Evolutionary conservation across 306 rosid species (phyloP).

Genomic region (Cucumis cinereus): DNA sequence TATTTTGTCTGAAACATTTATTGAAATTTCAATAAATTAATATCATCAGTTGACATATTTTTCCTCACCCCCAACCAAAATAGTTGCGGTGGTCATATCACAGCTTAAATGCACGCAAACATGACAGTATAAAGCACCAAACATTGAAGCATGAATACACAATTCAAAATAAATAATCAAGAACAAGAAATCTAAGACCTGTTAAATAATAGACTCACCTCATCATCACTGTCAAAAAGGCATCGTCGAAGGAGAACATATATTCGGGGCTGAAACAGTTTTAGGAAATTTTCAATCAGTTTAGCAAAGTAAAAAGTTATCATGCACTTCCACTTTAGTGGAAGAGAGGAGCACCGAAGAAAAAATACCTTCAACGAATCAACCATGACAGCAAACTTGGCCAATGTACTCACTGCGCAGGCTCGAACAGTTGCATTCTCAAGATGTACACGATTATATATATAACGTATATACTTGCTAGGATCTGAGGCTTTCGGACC

Average conservation of each 20-base stretch:
- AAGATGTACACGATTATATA: slow-evolving; percentile 93
- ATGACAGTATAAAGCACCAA: background rate
- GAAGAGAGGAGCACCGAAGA: background rate
- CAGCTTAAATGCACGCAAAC: background rate
- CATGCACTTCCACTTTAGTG: background rate
- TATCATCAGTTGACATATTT: background rate
- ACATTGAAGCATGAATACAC: background rate
- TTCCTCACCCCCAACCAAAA: background rate
- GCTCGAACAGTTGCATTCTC: slow-evolving; percentile 98
- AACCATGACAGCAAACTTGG: slow-evolving; percentile 89
- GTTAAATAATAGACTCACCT: slow-evolving; percentile 39
- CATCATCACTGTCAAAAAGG: slow-evolving; percentile 91
- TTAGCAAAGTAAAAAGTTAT: slow-evolving; percentile 7
- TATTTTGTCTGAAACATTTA: background rate
- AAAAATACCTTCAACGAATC: slow-evolving; percentile 66
- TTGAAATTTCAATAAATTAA: background rate
- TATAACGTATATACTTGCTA: slow-evolving; percentile 85
- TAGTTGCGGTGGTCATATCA: background rate
- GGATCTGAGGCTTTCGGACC: slow-evolving; percentile 98
- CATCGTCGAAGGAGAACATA: slow-evolving; percentile 78
- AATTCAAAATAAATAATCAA: background rate
- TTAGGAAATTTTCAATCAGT: slow-evolving; percentile 10
- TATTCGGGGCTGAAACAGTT: slow-evolving; percentile 69
- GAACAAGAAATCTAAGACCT: background rate
- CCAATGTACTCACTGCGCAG: slow-evolving; percentile 94